phyloP scores from a whole-genome alignment of 768 basidiomycete species.

The Tricholoma sp. region DNA sequence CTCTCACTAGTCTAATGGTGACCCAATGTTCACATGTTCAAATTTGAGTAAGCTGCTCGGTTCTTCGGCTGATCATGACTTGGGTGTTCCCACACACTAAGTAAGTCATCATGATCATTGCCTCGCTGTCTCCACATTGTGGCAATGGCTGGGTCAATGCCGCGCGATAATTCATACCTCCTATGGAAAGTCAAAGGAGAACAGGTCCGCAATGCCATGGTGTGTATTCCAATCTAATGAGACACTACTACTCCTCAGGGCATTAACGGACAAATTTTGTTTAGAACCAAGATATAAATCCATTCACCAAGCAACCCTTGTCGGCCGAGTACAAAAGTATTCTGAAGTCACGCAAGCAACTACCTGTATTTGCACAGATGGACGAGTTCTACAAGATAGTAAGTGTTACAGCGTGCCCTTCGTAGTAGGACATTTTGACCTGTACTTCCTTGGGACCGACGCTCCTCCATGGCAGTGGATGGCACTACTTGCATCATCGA shows the following conservation, averaged over 20 bases:
- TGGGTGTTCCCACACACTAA: too few species aligned
- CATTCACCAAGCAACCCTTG: conserved; percentile 81
- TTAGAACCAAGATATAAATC: conserved; percentile 78
- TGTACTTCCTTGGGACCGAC: conserved; percentile 31
- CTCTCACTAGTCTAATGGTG: too few species aligned
- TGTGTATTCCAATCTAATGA: conserved; percentile 27
- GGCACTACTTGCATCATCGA: conserved; percentile 6
- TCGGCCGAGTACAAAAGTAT: conserved; percentile 83
- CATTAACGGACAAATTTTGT: conserved; percentile 7
- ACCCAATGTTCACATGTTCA: too few species aligned
- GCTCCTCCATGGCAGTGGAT: conserved; percentile 20
- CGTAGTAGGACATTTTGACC: conserved; percentile 36
- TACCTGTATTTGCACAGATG: conserved; percentile 93
- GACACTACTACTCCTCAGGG: background rate
- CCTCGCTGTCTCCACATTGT: background rate
- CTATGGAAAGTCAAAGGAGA: conserved; percentile 61
- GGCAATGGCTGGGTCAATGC: background rate
- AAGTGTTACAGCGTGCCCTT: conserved; percentile 30
- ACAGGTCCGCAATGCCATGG: conserved; percentile 69
- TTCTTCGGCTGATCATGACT: too few species aligned
- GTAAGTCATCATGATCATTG: too few species aligned
- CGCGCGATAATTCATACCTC: conserved; percentile 49
- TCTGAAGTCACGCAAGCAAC: conserved; percentile 73
- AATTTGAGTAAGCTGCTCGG: too few species aligned
- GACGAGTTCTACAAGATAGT: conserved; percentile 87